Evolutionary conservation across 345 rosid species (phyloP).

Genomic region (Kernera saxatilis): DNA sequence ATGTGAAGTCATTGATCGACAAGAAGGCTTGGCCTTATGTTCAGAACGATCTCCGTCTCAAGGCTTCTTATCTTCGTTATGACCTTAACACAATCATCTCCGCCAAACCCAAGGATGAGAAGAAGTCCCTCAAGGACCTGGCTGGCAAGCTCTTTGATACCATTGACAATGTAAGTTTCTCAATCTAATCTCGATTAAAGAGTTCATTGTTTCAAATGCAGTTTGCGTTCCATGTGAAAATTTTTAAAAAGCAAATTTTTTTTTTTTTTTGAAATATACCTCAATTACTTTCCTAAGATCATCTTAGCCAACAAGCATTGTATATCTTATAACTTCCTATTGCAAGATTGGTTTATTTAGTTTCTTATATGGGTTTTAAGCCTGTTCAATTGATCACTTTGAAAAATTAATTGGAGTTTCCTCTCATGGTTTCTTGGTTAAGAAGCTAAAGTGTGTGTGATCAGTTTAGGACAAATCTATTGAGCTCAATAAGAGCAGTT

Average conservation of each 20-base stretch:
- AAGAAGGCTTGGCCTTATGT: slow-evolving; percentile 95
- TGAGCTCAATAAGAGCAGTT: not conserved
- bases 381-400: too few relatives aligned
- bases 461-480: not conserved
- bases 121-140: slow-evolving; percentile 62
- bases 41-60: slow-evolving; percentile 75
- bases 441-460: not conserved
- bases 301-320: too few relatives aligned
- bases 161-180: slow-evolving; percentile 50
- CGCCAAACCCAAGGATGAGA: slow-evolving; percentile 69
- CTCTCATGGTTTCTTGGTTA: too few relatives aligned
- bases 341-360: too few relatives aligned
- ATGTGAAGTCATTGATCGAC: slow-evolving; percentile 69
- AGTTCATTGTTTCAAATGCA: not conserved
- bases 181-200: not conserved
- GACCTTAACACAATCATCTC: slow-evolving; percentile 85
- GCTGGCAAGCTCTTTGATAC: slow-evolving; percentile 63
- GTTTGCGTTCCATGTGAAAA: not conserved
- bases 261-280: too few relatives aligned
- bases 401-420: too few relatives aligned
- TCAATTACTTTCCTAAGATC: too few relatives aligned
- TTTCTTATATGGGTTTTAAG: too few relatives aligned
- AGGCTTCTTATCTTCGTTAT: slow-evolving; percentile 67
- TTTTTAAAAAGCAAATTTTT: too few relatives aligned
- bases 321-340: too few relatives aligned